Base-by-base conservation (phyloP, 306 rosid species). In the Pyrus communis region DNA sequence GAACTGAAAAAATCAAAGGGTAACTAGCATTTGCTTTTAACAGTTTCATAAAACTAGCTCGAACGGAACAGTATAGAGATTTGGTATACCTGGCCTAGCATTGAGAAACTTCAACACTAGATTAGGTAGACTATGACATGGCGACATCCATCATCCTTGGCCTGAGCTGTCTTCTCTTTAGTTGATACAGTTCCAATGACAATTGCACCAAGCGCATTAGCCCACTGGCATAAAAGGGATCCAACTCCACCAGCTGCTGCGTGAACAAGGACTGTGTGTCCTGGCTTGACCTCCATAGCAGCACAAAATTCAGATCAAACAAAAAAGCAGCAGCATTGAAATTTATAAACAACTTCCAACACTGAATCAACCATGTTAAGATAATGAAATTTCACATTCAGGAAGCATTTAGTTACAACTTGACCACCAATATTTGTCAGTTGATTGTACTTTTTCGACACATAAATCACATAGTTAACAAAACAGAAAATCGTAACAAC, bases 221-320 rank as follows among this genome's bases (percentile, higher is more conserved):
- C 96, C 98, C 98, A 91, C 70, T 94, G 98, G 81, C 97, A 85
- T 83, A 94, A 82, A n/a, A 94, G 87, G 71, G 98, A 91, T 66
- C 98, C 98, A 42, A 90, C 93, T 75, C 97, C 97, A 71, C 98
- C 98, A 63, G 98, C 98, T 52, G 98, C 97, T 7, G 98, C 98
- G 71, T 91, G 98, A 55, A 91, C 86, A 31, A 94, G 96, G 72
- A 94, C 74, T 1, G 92, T 81, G 70, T 94, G 91, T 71, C 93
- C 96, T n/a, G 87, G 80, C 72, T 91, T 88, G 80, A 94, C 97
- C 98, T 92, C 75, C 17, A 63, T 30, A 14, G 17, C 42, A 63
- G 3, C 40, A 30, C 21, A 5, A 21, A 22, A 61, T 31, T 61
- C 35, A 25, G 66, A 61, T 27, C 66, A 5, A 61, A 27, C 28